A percentile compares a stretch with the other conserved stretches of the same genome.
Conservation (phyloP, 257 asterid genomes). For the Nicotiana knightiana region DNA sequence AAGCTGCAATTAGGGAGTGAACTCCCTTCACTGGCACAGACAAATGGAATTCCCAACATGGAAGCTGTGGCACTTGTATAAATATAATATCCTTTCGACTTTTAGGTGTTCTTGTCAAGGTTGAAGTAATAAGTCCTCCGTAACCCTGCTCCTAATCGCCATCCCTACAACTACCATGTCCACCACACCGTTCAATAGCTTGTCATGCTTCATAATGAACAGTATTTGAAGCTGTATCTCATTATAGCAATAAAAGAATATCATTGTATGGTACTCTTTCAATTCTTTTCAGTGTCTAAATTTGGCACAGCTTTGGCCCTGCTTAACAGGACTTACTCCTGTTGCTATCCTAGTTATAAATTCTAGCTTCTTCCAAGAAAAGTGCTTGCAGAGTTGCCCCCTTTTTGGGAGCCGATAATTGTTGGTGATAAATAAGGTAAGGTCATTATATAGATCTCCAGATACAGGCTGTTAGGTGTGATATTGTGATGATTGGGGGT, state of each 20-base stretch:
- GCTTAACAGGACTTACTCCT: background rate
- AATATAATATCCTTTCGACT: background rate
- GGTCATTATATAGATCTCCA: background rate
- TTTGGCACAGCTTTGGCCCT: background rate
- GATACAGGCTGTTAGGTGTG: background rate
- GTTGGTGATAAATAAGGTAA: background rate
- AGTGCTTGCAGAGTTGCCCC: background rate
- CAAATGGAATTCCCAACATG: slow-evolving; percentile 20
- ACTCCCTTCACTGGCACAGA: background rate
- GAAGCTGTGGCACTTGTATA: slow-evolving; percentile 24
- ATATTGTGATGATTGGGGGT: background rate
- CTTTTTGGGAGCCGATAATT: background rate
- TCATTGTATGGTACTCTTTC: background rate
- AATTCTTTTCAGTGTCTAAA: background rate
- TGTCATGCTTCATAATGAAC: background rate
- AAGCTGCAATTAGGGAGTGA: slow-evolving; percentile 28
- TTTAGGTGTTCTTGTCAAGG: background rate
- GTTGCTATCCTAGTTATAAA: background rate
- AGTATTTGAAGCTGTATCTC: background rate
- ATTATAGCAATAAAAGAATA: background rate
- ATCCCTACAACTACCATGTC: background rate
- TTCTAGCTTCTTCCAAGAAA: background rate
- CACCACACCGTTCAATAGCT: background rate
- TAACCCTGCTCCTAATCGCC: background rate
- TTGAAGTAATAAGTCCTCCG: background rate